phyloP scores from a whole-genome alignment of 495 filamentous ascomycete genomes.

The Neurospora intermedia region DNA sequence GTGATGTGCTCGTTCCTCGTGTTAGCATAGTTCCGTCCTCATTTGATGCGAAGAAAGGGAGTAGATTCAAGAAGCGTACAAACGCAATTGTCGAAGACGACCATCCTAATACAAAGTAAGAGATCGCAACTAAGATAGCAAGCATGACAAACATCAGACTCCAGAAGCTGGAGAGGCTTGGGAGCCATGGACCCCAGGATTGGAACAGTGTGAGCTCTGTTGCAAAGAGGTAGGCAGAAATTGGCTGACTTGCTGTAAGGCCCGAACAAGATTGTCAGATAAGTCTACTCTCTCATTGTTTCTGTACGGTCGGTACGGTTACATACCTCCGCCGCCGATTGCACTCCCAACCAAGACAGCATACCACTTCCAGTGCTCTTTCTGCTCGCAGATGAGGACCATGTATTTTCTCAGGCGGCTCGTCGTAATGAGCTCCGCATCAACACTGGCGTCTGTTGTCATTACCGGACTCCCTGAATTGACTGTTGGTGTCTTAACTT shows the following conservation, averaged over 20 bases:
- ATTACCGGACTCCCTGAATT: background rate
- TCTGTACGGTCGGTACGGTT: background rate
- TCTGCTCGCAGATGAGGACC: slow-evolving; percentile 38
- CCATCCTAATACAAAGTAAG: slow-evolving; percentile 44
- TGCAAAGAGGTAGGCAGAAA: slow-evolving; percentile 42
- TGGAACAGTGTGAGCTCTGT: slow-evolving; percentile 37
- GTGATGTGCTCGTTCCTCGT: slow-evolving; percentile 30
- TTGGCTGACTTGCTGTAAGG: slow-evolving; percentile 29
- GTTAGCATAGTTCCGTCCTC: background rate
- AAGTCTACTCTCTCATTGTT: background rate
- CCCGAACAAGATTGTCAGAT: background rate
- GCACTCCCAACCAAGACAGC: slow-evolving; percentile 33
- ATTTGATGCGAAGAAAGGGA: background rate
- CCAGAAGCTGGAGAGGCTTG: slow-evolving; percentile 44
- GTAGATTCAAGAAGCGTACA: slow-evolving; percentile 18
- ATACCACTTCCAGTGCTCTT: slow-evolving; percentile 37
- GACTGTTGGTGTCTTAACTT: slow-evolving; percentile 22
- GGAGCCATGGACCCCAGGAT: slow-evolving; percentile 30
- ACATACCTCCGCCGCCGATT: slow-evolving; percentile 41
- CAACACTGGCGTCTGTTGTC: background rate
- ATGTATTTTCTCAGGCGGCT: slow-evolving; percentile 36
- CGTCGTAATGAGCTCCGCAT: slow-evolving; percentile 11
- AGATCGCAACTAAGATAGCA: slow-evolving; percentile 37
- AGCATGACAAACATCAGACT: slow-evolving; percentile 55
- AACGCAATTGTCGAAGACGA: slow-evolving; percentile 41